Evolutionary conservation across 140 eudicot genomes (phyloP).

Genomic region (Senecio squalidus): DNA sequence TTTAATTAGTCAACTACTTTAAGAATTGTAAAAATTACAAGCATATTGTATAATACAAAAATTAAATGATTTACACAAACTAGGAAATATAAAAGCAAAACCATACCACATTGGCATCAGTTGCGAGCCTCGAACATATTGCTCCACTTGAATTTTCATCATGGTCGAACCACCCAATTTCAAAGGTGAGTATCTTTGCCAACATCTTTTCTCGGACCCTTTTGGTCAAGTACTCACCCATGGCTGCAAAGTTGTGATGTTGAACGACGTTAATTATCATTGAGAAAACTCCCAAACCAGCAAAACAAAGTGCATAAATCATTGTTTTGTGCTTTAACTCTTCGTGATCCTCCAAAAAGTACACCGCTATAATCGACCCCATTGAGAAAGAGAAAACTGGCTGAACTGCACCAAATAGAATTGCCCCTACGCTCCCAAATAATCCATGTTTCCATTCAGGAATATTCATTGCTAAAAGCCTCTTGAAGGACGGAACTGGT

Average conservation of each 20-base stretch:
- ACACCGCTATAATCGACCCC: slow-evolving; percentile 42
- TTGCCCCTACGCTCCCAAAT: slow-evolving; percentile 30
- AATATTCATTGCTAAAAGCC: slow-evolving; percentile 40
- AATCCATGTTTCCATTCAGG: slow-evolving; percentile 45
- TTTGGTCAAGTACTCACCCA: slow-evolving; percentile 43
- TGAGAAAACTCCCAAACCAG: slow-evolving; percentile 26
- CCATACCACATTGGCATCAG: slow-evolving; percentile 53
- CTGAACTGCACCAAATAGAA: slow-evolving; percentile 41
- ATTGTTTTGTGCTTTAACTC: slow-evolving; percentile 35
- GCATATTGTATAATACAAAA: too few species aligned
- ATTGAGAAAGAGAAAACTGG: slow-evolving; percentile 29
- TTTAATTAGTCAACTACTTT: too few species aligned
- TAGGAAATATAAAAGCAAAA: too few species aligned
- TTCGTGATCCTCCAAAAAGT: slow-evolving; percentile 30
- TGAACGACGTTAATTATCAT: slow-evolving; percentile 25
- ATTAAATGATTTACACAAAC: too few species aligned
- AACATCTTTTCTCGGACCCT: slow-evolving; percentile 16
- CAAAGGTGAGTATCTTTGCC: slow-evolving; percentile 17
- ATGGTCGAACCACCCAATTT: slow-evolving; percentile 19
- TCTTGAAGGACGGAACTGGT: slow-evolving; percentile 39
- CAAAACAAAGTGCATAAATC: slow-evolving; percentile 25
- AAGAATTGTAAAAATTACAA: not conserved
- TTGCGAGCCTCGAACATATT: slow-evolving; percentile 41
- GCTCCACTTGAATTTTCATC: slow-evolving; percentile 40
- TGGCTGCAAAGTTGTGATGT: slow-evolving; percentile 40